A percentile compares a stretch with the other conserved stretches of the same genome.
Conservation (phyloP, 345 rosid species). For the Linum lewisii region DNA sequence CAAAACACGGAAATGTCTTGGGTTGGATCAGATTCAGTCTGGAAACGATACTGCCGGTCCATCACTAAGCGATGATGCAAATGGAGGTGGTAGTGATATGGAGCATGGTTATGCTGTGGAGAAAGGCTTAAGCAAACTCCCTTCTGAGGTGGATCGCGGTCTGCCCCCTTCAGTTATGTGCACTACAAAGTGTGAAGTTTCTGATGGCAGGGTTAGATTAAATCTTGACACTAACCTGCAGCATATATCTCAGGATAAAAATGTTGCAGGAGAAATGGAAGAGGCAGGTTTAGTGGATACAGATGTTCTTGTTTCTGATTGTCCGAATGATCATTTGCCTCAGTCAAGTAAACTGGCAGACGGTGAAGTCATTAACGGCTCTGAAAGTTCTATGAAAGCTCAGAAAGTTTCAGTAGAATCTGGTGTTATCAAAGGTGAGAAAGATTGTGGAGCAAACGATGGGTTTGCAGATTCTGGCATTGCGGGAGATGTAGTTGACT, state of each 20-base stretch:
- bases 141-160: constrained; percentile 31
- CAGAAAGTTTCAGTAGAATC: constrained; percentile 23
- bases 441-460: constrained; percentile 13
- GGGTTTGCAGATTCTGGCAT: constrained; percentile 18
- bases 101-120: constrained; percentile 56
- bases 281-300: constrained; percentile 22
- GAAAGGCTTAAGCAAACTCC: constrained; percentile 41
- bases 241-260: constrained; percentile 28
- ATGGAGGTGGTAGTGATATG: constrained; percentile 67
- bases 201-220: constrained; percentile 14
- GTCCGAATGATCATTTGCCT: constrained; percentile 12
- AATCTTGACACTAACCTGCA: constrained; percentile 26
- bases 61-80: constrained; percentile 42
- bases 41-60: constrained; percentile 30
- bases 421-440: constrained; percentile 19
- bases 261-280: constrained; percentile 16
- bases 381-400: constrained; percentile 12
- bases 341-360: constrained; percentile 16
- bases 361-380: constrained; percentile 19
- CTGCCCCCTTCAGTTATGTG: constrained; percentile 21
- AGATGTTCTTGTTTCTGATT: constrained; percentile 23
- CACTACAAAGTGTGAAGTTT: constrained; percentile 25
- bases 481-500: constrained; percentile 15
- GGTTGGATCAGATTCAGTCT: constrained; percentile 56
- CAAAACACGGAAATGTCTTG: constrained; percentile 89